Evolutionary conservation across 345 rosid species (phyloP).

Genomic region (Litchi chinensis): DNA sequence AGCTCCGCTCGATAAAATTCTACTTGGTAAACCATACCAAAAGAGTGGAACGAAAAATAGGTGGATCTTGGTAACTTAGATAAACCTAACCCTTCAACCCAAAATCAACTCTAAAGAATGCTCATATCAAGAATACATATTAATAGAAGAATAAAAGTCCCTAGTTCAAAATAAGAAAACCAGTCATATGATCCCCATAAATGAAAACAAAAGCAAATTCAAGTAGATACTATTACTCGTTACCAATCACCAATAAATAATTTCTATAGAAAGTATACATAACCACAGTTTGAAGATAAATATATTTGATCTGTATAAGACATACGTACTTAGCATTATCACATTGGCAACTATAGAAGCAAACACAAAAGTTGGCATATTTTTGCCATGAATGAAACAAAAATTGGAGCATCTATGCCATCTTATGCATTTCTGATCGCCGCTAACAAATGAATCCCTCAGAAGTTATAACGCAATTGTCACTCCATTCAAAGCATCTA

Average conservation of each 20-base stretch:
- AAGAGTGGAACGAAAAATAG: no score
- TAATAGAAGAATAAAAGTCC: no score
- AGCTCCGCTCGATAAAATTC: no score
- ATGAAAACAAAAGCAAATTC: background rate
- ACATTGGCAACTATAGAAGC: background rate
- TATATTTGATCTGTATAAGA: background rate
- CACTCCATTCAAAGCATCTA: background rate
- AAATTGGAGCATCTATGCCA: background rate
- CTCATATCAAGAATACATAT: no score
- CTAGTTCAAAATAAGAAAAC: no score
- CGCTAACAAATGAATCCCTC: background rate
- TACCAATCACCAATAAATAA: conserved; percentile 15
- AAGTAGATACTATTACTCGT: background rate
- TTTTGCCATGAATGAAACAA: background rate
- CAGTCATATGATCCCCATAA: background rate
- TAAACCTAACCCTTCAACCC: no score
- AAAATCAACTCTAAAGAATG: no score
- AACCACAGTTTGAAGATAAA: conserved; percentile 6
- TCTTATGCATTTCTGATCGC: background rate
- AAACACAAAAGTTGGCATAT: background rate
- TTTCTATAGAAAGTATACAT: conserved; percentile 10
- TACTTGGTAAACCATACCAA: no score
- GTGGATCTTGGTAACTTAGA: no score
- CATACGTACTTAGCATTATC: conserved; percentile 7
- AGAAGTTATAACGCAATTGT: background rate